Evolutionary conservation across 805 yeast genomes (phyloP).

Genomic region (Suhomyces kilbournensis): DNA sequence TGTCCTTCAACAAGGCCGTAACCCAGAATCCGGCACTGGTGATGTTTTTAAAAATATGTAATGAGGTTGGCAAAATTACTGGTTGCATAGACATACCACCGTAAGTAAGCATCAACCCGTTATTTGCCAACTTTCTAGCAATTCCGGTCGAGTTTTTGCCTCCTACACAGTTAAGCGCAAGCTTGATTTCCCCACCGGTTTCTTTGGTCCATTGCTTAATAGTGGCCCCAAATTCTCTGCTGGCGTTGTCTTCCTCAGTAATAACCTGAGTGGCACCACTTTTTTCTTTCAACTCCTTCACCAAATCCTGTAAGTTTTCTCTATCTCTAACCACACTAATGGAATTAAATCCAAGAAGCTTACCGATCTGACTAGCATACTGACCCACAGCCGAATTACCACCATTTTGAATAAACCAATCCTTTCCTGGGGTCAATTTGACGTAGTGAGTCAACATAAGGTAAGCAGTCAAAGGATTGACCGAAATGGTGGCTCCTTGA

Average conservation of each 20-base stretch:
- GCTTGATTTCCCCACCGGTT: constrained; percentile 52
- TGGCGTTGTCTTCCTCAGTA: constrained; percentile 79
- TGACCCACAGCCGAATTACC: constrained; percentile 95
- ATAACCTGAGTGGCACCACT: constrained; percentile 88
- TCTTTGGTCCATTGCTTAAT: constrained; percentile 54
- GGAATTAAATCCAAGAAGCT: constrained; percentile 74
- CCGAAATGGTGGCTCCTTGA: constrained; percentile 86
- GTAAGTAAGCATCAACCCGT: constrained; percentile 82
- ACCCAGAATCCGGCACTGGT: constrained; percentile 93
- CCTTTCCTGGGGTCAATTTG: constrained; percentile 56
- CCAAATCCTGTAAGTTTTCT: constrained; percentile 62
- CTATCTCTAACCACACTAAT: constrained; percentile 87
- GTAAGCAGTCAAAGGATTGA: constrained; percentile 90
- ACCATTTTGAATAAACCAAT: constrained; percentile 95
- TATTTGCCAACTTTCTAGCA: constrained; percentile 73
- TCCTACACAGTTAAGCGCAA: constrained; percentile 92
- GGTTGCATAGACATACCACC: constrained; percentile 99
- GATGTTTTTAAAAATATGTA: constrained; percentile 85
- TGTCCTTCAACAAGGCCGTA: constrained; percentile 47
- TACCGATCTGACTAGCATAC: constrained; percentile 84
- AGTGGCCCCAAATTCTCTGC: constrained; percentile 61
- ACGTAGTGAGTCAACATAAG: constrained; percentile 76
- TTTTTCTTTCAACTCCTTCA: constrained; percentile 46
- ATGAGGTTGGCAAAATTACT: constrained; percentile 82
- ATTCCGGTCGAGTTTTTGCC: constrained; percentile 81